Base-by-base conservation (phyloP, 75 land plant genomes). In the Picea glauca region DNA sequence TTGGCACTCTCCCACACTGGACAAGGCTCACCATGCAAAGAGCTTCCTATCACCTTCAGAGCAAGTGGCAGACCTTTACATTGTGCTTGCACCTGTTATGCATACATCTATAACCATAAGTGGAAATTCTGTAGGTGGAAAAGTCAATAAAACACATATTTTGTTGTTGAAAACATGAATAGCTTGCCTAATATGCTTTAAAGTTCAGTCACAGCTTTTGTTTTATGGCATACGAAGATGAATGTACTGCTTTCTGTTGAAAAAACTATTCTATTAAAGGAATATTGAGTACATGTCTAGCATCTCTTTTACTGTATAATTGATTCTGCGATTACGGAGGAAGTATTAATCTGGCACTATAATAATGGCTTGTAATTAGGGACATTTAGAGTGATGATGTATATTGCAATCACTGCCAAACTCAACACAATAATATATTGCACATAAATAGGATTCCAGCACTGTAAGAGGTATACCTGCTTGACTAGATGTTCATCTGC, bases 41-140 rank as follows among this genome's bases (percentile, higher is more conserved):
- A 91, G 65, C 89, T 83, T 58, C 90, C 93, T 21, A 89, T 85
- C 61, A 91, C 93, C 78, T 91, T 89, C 14, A 91, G 84, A 65
- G 91, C 93, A 65, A 91, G 54, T 0, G 93, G 93, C 33, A 89
- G 87, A 7, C 93, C 90, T 80, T 83, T 85, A 63, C 93, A 91
- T 62, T 89, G 87, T 33, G 32, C 66, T 56, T 86, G 87, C 58
- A 91, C 80, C 92, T 75, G 59, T 62, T 62, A 62, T 62, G 20
- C 23, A 62, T 62, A 62, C 20, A 21, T 20, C 23, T 20, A 62
- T 62, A 20, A 21, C 63, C 23, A 20, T 62, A 62, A 20, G 23
- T 62, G 21, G n/a, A 50, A 50, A 9, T 50, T 50, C 56, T 50
- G 11, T 33, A 31, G 26, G 32, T 13, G 5, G 32, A 64, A 31